Evolutionary conservation across 352 stramenopile genomes (phyloP), one percentile per base, ranked within the genome.

Genomic region (Blastocystis sp.): DNA sequence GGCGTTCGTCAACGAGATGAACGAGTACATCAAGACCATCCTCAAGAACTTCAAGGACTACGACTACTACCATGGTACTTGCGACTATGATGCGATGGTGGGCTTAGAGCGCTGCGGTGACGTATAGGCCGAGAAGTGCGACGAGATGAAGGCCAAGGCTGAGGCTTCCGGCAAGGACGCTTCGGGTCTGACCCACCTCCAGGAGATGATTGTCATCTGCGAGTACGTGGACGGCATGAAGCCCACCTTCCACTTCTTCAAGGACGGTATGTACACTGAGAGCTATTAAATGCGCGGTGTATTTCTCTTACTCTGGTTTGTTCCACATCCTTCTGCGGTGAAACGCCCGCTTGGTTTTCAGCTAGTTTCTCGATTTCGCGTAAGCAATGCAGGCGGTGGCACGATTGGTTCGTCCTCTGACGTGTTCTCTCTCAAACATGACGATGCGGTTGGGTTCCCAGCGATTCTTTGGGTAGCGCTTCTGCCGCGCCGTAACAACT

Each of bases 241-340:
- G 78, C 78, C 78, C 45, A 88, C 68, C 43, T 88, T 88, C 78
- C 78, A 88, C 68, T 88, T 88, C 78, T 88, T 88, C 78, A 88
- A 88, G 78, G 78, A 88, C 76, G 78, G 78, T 76, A 88, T 88
- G 78, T 79, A 79, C 57, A 62, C 62, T 40, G 78, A 88, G 59
- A 76, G 38, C 34, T 88, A 88, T 88, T 88, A 88, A 88, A 17
- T 84, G 17, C 60, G 48, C 62, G 28, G n/a, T 17, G 38, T 65
- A 48, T 17, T 19, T 52, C 28, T 17, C 42, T 64, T 43, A n/a
- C n/a, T 59, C 19, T 78, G 21, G 64, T 88, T 88, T 79, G 64
- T 64, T 78, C 24, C 21, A 64, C 59, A 64, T n/a, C 59, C 59
- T 64, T 64, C 59, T 64, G 59, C 24, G 69, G 48, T 14, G 19